phyloP scores from a whole-genome alignment of 345 rosid species.

The Hypericum perforatum region DNA sequence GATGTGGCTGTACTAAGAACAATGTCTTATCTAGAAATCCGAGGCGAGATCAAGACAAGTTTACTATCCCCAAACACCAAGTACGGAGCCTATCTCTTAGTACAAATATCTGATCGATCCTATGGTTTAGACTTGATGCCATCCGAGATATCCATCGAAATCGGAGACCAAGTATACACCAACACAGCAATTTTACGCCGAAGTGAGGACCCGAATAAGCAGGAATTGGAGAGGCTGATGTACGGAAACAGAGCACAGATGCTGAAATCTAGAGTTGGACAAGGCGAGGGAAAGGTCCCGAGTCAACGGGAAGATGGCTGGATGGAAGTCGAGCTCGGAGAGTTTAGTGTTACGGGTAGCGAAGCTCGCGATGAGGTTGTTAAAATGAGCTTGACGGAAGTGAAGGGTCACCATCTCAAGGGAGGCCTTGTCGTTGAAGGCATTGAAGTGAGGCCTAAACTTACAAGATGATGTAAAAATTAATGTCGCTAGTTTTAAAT shows the following conservation, averaged over 20 bases:
- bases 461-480: too few relatives aligned
- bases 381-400: constrained; percentile 56
- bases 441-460: constrained; percentile 60
- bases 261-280: constrained; percentile 8
- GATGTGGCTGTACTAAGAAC: constrained; percentile 35
- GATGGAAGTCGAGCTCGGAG: constrained; percentile 75
- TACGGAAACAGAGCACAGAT: constrained; percentile 8
- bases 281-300: constrained; percentile 14
- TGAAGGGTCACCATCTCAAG: constrained; percentile 59
- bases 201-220: not conserved
- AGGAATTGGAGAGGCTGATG: constrained; percentile 6
- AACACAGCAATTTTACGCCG: constrained; percentile 15
- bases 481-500: too few relatives aligned
- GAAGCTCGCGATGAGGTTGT: constrained; percentile 20
- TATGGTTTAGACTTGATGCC: constrained; percentile 47
- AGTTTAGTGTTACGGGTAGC: constrained; percentile 30
- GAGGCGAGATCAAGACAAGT: constrained; percentile 25
- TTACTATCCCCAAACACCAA: constrained; percentile 34
- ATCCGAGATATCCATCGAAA: constrained; percentile 27
- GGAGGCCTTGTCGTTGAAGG: constrained; percentile 69
- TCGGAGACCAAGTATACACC: constrained; percentile 3
- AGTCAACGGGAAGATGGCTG: constrained; percentile 45
- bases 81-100: constrained; percentile 40
- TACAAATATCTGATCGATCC: constrained; percentile 26
- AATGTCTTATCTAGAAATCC: constrained; percentile 33